Base-by-base conservation (phyloP, 306 rosid genomes). In the Medicago lupulina region DNA sequence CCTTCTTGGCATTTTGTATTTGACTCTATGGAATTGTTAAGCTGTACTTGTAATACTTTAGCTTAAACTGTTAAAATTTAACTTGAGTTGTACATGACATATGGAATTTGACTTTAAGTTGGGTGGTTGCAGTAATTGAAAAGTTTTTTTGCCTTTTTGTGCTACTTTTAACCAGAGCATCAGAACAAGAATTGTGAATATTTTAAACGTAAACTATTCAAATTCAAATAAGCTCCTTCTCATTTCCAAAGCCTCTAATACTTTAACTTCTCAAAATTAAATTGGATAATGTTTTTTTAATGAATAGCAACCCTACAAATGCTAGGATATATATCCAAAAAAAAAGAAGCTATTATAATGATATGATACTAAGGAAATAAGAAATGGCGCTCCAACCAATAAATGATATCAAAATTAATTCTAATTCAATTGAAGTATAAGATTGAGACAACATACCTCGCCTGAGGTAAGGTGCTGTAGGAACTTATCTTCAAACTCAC, bases 401-500 rank as follows among this genome's bases (percentile, higher is more conserved):
- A 74, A 34, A n/a, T 9, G 57, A 21, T 44, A 81, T 25, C 25
- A 31, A 65, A 55, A 81, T 57, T 50, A 58, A 39, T 31, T 65
- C 64, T n/a, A 46, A 72, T 53, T 73, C 51, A 39, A 67, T 5
- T 70, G 55, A 65, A 53, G 75, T 59, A 60, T 61, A 64, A 50
- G 8, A 69, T 44, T 43, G 71, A 71, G 67, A 74, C 57, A 72
- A 76, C 95, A 80, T 81, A 92, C 99, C 96, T 92, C 99, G 79
- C 98, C 99, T 55, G 85, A 70, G 74, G 93, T 89, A 70, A 95
- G 86, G 77, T 95, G 99, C 70, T 81, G 97, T 49, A 95, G 95
- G 85, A 95, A 95, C 88, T 79, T 95, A 84, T 95, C 99, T 87
- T 95, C 99, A 80, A 92, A 95, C 80, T 95, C 99, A 69, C 97